Base-by-base conservation (phyloP, 2,329 filamentous ascomycete species). In the Trichophyton equinum region DNA sequence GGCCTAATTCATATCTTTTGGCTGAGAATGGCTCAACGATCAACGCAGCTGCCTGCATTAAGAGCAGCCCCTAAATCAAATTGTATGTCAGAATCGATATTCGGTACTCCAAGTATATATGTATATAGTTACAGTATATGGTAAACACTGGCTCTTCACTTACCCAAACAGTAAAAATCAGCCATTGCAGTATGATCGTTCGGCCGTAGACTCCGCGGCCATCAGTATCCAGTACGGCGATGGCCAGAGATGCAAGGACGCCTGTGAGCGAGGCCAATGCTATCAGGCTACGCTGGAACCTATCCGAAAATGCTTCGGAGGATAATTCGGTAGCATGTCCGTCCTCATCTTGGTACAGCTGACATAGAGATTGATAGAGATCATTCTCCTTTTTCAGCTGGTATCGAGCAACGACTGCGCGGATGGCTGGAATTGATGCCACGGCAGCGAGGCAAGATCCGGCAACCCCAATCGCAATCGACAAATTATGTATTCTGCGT, bases 311-410 rank as follows among this genome's bases (percentile, higher is more conserved):
- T 44, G 77, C 78, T 22, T 79, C 78, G 59, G 84, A 70, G 1
- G 84, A 83, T 68, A 86, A 83, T 46, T 82, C 78, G 0, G 84
- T 86, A 36, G 85, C 86, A 64, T 80, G 78, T 57, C 88, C 88
- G 72, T 91, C 88, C 63, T 79, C 74, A 68, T 91, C 88, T 66
- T 84, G 76, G 68, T 91, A 91, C 11, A 78, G 75, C 9, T 79
- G 73, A 13, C 67, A 67, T 9, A 67, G 64, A 36, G 66, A 20
- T 15, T 60, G 59, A 40, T 67, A 64, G n/a, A 65, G 67, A 33
- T 22, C 36, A 25, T 47, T 58, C 22, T 18, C 61, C 30, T 61
- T 64, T 33, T 42, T 58, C 40, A 58, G 27, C 7, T 20, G 62
- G 13, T 57, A 62, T 62, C 62, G 62, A 38, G 38, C 13, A 25